Evolutionary conservation across 768 basidiomycete species (phyloP).

Genomic region (Mycena galericulata): DNA sequence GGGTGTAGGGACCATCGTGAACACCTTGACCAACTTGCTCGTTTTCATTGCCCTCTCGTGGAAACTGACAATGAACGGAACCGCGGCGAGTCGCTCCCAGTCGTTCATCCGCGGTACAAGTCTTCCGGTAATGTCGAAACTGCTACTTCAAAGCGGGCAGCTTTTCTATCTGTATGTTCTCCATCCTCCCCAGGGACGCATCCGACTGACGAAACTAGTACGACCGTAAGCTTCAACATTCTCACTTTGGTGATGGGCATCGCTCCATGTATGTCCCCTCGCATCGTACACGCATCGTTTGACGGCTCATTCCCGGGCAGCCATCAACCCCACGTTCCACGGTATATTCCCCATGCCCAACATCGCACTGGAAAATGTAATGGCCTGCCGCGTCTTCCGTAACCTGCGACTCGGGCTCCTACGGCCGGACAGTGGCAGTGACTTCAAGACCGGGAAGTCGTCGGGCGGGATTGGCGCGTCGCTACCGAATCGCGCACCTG

Average conservation of each 20-base stretch:
- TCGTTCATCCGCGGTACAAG: slow-evolving; percentile 1
- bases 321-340: too few relatives aligned
- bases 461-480: too few relatives aligned
- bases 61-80: not conserved
- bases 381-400: too few relatives aligned
- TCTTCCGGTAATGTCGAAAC: not conserved
- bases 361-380: too few relatives aligned
- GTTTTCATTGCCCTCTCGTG: not conserved
- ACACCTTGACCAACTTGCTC: not conserved
- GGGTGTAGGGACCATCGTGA: not conserved
- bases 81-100: not conserved
- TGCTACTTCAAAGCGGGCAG: slow-evolving; percentile 9
- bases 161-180: not conserved
- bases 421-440: not conserved
- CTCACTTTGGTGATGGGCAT: not conserved
- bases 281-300: too few relatives aligned
- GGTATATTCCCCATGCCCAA: too few relatives aligned
- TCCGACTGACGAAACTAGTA: not conserved
- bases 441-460: too few relatives aligned
- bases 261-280: too few relatives aligned
- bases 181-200: not conserved
- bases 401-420: not conserved
- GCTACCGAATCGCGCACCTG: too few relatives aligned
- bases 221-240: not conserved
- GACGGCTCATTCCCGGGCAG: too few relatives aligned